Percentiles rank a stretch among this genome's conserved stretches.
These are phyloP conservation scores for Apiospora hydei DNA, from an alignment of 2,329 filamentous ascomycete genomes.

Conservation along the genomic window DNA sequence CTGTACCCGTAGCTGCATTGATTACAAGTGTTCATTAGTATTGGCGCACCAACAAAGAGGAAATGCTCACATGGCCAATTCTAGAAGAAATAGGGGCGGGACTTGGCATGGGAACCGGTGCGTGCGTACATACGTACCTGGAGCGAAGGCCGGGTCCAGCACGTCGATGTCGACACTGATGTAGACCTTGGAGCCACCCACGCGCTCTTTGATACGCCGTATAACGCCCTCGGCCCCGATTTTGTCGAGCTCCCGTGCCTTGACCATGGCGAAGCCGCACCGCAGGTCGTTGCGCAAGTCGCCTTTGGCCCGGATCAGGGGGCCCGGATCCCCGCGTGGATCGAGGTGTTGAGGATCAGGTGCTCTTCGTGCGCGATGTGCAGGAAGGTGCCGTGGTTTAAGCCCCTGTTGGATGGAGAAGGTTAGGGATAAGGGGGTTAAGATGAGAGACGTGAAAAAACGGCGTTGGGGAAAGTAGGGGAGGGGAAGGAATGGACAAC, in stretches of 20 bases:
- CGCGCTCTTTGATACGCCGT: conserved; percentile 64
- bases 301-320: conserved; percentile 53
- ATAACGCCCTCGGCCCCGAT: conserved; percentile 71
- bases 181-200: conserved; percentile 65
- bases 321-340: conserved; percentile 68
- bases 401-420: conserved; percentile 42
- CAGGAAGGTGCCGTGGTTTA: conserved; percentile 69
- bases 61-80: no score
- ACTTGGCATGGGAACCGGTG: no score
- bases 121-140: conserved; percentile 48
- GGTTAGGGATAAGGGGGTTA: background rate
- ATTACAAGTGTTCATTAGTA: conserved; percentile 11
- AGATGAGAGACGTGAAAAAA: background rate
- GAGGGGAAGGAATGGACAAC: conserved; percentile 35
- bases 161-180: conserved; percentile 84
- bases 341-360: conserved; percentile 62
- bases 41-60: background rate
- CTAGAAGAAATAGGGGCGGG: no score
- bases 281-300: conserved; percentile 64
- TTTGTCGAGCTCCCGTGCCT: conserved; percentile 73
- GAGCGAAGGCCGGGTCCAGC: conserved; percentile 72
- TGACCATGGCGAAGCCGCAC: conserved; percentile 66
- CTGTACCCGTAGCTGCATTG: conserved; percentile 71
- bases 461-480: background rate
- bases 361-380: conserved; percentile 69